Conservation (phyloP, 78 protist species). For the Dictyostelium purpureum region DNA sequence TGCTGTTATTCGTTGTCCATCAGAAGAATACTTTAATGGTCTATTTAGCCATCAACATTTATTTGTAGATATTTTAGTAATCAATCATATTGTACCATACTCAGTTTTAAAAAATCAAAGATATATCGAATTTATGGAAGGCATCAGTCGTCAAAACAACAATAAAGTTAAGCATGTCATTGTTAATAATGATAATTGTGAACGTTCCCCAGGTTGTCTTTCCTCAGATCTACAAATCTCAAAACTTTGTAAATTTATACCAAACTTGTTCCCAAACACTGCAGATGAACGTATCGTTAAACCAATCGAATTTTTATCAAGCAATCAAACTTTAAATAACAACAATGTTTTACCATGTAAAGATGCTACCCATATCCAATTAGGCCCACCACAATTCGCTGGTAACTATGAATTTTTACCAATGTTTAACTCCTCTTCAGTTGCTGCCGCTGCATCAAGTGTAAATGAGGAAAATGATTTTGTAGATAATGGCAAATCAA, state of each 20-base stretch:
- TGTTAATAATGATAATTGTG: constrained; percentile 36
- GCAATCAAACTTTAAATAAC: not conserved
- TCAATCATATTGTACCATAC: constrained; percentile 22
- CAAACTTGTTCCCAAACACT: not conserved
- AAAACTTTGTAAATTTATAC: not conserved
- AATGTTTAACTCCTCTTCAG: not conserved
- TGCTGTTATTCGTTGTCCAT: constrained; percentile 68
- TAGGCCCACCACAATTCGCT: constrained; percentile 20
- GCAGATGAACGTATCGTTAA: not conserved
- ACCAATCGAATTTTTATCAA: not conserved
- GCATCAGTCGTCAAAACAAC: not conserved
- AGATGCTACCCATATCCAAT: not conserved
- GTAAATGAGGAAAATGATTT: not conserved
- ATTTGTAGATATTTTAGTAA: not conserved
- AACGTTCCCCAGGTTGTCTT: constrained; percentile 5
- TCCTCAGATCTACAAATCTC: not conserved
- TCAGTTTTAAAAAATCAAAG: not conserved
- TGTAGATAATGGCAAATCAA: not conserved
- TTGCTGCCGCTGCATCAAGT: not conserved
- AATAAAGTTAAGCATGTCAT: constrained; percentile 11
- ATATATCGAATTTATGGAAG: constrained; percentile 51
- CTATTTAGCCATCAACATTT: not conserved
- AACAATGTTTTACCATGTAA: constrained; percentile 26
- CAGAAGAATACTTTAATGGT: constrained; percentile 32
- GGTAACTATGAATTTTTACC: constrained; percentile 11